Evolutionary conservation across 495 filamentous ascomycete species (phyloP).

Genomic region (Hypoxylon fuscum): DNA sequence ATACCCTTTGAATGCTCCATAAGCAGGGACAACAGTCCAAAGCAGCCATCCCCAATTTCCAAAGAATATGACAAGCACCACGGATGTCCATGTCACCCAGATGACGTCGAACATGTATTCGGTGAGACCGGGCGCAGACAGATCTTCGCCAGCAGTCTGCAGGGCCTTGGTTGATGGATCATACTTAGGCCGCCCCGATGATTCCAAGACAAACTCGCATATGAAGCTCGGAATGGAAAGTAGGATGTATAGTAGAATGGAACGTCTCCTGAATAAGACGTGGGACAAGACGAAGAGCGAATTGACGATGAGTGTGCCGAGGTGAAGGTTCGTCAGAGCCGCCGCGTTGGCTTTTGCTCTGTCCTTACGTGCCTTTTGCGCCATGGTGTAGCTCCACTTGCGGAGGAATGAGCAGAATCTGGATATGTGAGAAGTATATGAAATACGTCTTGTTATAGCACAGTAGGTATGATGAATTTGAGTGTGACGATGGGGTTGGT

Average conservation of each 20-base stretch:
- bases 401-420: background rate
- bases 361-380: slow-evolving; percentile 95
- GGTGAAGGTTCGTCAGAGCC: slow-evolving; percentile 79
- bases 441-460: background rate
- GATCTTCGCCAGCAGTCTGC: slow-evolving; percentile 82
- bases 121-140: slow-evolving; percentile 86
- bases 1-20: slow-evolving; percentile 74
- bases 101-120: slow-evolving; percentile 98
- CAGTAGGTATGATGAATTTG: background rate
- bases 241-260: slow-evolving; percentile 74
- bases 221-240: slow-evolving; percentile 76
- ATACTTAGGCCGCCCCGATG: slow-evolving; percentile 79
- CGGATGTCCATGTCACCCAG: slow-evolving; percentile 85
- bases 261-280: slow-evolving; percentile 72
- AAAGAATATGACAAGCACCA: slow-evolving; percentile 70
- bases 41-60: slow-evolving; percentile 83
- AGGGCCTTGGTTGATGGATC: slow-evolving; percentile 70
- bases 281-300: slow-evolving; percentile 74
- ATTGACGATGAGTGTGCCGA: slow-evolving; percentile 75
- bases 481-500: too few species aligned
- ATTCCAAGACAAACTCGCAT: slow-evolving; percentile 86
- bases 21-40: slow-evolving; percentile 74
- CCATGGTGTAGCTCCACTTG: slow-evolving; percentile 48
- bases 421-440: background rate
- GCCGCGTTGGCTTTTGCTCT: slow-evolving; percentile 81